Percentiles rank a stretch among this genome's conserved stretches.
Conservation (phyloP, 2,329 filamentous ascomycete species). For the Colletotrichum sp. region DNA sequence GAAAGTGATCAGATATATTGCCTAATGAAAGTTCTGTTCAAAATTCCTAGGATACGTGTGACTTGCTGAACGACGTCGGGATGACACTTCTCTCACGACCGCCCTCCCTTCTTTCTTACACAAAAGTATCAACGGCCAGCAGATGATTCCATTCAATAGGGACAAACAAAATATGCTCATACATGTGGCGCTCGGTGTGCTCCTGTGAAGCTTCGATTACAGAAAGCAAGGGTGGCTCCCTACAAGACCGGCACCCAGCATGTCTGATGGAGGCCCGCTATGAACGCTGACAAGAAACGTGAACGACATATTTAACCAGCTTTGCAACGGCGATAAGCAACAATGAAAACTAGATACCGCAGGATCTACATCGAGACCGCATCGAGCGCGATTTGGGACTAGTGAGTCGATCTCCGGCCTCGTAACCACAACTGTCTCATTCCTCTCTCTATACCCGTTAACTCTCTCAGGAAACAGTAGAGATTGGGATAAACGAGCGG, state of each 20-base stretch:
- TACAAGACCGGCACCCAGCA: neutral
- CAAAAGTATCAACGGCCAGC: neutral
- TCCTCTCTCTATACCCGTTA: accelerated
- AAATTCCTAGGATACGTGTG: neutral
- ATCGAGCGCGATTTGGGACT: neutral
- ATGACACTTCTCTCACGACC: accelerated
- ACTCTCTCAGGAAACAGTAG: neutral
- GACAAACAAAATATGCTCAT: neutral
- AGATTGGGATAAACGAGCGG: neutral
- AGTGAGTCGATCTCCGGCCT: neutral
- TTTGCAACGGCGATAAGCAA: neutral
- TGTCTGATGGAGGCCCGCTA: neutral
- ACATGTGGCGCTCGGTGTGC: neutral
- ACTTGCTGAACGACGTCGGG: neutral
- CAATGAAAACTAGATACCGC: neutral
- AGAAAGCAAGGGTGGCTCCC: neutral
- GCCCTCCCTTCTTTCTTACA: neutral
- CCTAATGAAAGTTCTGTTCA: neutral
- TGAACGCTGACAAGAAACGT: neutral
- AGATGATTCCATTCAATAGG: neutral
- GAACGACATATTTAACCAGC: neutral
- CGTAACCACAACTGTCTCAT: neutral
- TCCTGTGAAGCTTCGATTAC: neutral
- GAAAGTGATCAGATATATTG: neutral
- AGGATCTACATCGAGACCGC: neutral